Evolutionary conservation across 140 eudicot genomes (phyloP), one percentile per base, ranked within the genome.

Genomic region (Flaveria floridana): DNA sequence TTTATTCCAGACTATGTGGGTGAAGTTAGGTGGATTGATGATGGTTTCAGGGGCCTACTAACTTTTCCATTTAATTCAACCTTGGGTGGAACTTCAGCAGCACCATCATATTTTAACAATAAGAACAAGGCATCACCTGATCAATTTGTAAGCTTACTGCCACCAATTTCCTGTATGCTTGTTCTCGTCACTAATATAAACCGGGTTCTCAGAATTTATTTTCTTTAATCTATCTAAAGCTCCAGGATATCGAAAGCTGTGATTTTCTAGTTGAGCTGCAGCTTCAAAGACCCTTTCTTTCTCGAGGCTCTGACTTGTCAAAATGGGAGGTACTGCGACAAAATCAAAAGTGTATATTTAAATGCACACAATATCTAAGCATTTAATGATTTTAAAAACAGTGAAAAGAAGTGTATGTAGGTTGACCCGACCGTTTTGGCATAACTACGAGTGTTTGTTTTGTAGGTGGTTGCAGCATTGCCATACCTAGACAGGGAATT

Each of bases 21-120:
- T 57, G 85, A 90, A 82, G 99, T 94, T 12, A 80, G 87, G 78
- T 94, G 99, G 99, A 80, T 94, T 70, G 95, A 94, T 78, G 99
- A 94, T 69, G 97, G 99, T 25, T 94, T 94, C 81, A 78, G 82
- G 64, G 99, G 99, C 30, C 87, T 94, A 53, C 96, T 94, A 73
- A 96, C 99, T 3, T 82, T 94, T 64, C 99, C 96, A 0, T 94
- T 90, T 57, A 94, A 94, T 80, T 79, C 95, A 80, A 90, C 95
- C 58, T 58, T 87, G 79, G 99, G 99, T 70, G 99, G 99, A 34
- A 94, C 96, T 51, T 81, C 91, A 52, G 92, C 99, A 1, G 94
- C 99, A 59, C 99, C 99, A 20, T 41, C 89, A 65, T 88, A 94
- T 81, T 94, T 94, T 62, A 94, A 94, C 85, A 81, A 87, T 80